Evolutionary conservation across 2,329 filamentous ascomycete genomes (phyloP), one percentile per base, ranked within the genome.

Genomic region (Neofusicoccum cordaticola): DNA sequence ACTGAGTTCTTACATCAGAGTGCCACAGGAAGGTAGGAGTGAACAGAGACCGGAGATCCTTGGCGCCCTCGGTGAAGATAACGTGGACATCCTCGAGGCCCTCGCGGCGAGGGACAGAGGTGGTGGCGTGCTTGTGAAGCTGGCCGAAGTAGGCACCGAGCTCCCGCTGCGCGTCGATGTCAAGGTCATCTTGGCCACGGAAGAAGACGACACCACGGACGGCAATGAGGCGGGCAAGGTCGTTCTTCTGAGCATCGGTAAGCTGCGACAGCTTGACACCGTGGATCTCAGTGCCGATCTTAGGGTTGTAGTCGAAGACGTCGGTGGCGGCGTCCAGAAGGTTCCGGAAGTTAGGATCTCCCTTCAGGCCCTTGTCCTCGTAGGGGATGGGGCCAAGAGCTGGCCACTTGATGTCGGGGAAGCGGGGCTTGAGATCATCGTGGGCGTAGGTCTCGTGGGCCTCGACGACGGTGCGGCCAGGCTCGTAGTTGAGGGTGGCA

Each of bases 121-220:
- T 86, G 1, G 84, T 86, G 11, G 84, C 82, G 71, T 86, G 84
- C 72, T 81, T 84, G 71, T 85, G 84, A 0, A 86, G 72, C 12
- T 73, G 79, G 5, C 84, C 84, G 68, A 84, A 85, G 71, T 86
- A 82, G 44, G 75, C 71, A 7, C 83, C 83, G 3, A 86, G 75
- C 63, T 81, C 77, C 9, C 83, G 75, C 69, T 86, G 84, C 19
- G 79, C 77, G n/a, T 85, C 79, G 52, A 86, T 81, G 66, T 79
- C 79, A 31, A 86, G 79, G 67, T 84, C 82, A 63, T 82, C 78
- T 71, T 87, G 85, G 53, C 81, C 75, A 13, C 84, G 79, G 77
- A 86, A 85, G 73, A 86, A 85, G 1, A 87, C 84, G 0, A 87
- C 84, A 3, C 85, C 84, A 48, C 85, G 77, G 31, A 79, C 80